phyloP scores from a whole-genome alignment of 306 rosid genomes.

The Vigna nakashimae region DNA sequence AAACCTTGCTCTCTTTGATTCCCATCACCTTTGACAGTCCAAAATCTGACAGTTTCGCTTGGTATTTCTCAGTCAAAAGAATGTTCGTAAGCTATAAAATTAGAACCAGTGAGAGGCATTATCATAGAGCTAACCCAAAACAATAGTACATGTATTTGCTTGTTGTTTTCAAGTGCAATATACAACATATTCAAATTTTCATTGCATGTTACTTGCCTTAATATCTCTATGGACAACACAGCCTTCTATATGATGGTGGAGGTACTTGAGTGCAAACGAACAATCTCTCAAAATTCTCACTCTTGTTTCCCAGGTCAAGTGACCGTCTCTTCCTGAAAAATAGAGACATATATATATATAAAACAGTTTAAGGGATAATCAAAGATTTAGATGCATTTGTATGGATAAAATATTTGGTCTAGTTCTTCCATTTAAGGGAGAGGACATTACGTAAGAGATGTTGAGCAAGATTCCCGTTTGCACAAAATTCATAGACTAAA shows the following conservation, averaged over 20 bases:
- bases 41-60: constrained; percentile 88
- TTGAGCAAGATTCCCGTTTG: constrained; percentile 78
- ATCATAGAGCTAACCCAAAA: neutral
- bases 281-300: constrained; percentile 82
- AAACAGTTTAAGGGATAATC: neutral
- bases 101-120: constrained; percentile 17
- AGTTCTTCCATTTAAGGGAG: neutral
- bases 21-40: constrained; percentile 83
- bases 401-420: neutral
- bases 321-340: constrained; percentile 60
- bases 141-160: neutral
- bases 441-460: constrained; percentile 73
- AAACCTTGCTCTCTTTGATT: constrained; percentile 77
- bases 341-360: neutral
- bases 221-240: constrained; percentile 95
- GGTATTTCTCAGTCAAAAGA: constrained; percentile 68
- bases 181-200: neutral
- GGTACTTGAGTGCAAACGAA: constrained; percentile 76
- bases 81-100: constrained; percentile 77
- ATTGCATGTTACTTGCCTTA: constrained; percentile 56
- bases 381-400: neutral
- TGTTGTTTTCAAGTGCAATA: neutral
- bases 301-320: constrained; percentile 71
- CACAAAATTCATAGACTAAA: constrained; percentile 82
- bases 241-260: constrained; percentile 77